These are phyloP conservation scores for Singerocomus inundabilis DNA, from an alignment of 1,284 basidiomycete species.

Conservation along the genomic window DNA sequence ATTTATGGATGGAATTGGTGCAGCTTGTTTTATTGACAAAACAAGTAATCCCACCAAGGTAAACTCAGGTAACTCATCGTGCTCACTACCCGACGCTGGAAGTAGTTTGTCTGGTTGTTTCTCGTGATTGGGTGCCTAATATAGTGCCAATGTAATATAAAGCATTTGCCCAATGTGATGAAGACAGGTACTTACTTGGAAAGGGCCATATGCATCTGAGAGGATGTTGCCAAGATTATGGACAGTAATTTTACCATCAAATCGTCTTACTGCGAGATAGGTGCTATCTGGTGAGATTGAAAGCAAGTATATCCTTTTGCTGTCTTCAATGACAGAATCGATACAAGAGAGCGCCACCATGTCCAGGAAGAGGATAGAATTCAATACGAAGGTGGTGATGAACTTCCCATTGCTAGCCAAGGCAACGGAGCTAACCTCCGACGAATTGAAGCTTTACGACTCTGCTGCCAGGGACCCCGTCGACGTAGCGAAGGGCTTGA, in stretches of 20 bases:
- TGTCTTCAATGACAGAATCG: background rate
- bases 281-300: background rate
- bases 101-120: background rate
- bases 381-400: background rate
- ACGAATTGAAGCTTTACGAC: background rate
- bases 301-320: background rate
- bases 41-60: background rate
- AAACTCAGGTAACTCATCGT: background rate
- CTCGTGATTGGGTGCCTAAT: background rate
- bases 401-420: background rate
- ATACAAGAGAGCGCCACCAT: background rate
- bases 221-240: background rate
- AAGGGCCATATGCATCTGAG: background rate
- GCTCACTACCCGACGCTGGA: background rate
- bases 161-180: background rate
- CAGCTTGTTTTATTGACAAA: too few species aligned
- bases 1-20: too few species aligned
- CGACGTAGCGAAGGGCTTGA: background rate
- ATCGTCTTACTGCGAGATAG: background rate
- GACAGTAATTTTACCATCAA: background rate
- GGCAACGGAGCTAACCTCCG: background rate
- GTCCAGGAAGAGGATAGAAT: background rate
- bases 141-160: background rate
- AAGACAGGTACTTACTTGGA: background rate
- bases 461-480: background rate